Percentiles rank a stretch among this genome's conserved stretches.
Conservation (phyloP, 306 rosid species). For the Cicer pinnatifidum region DNA sequence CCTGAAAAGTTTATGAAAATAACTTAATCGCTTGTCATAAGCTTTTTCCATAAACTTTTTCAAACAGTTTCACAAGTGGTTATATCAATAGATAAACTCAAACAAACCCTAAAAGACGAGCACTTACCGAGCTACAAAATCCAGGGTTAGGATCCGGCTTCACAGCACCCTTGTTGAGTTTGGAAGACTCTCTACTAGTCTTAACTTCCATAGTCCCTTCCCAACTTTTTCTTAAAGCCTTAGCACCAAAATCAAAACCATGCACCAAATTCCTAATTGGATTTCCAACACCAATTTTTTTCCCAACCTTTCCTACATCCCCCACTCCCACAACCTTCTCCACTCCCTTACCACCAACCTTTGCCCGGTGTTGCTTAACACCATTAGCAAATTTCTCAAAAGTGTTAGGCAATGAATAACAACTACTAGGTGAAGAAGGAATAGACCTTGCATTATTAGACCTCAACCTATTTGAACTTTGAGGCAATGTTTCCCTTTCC, state of each 20-base stretch:
- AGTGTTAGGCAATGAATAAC: slow-evolving; percentile 80
- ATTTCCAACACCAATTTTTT: slow-evolving; percentile 56
- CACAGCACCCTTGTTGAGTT: slow-evolving; percentile 24
- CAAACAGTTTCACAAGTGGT: no score
- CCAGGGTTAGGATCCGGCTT: slow-evolving; percentile 62
- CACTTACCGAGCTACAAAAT: slow-evolving; percentile 62
- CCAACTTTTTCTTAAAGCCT: slow-evolving; percentile 96
- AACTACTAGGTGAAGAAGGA: slow-evolving; percentile 86
- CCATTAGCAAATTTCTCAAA: slow-evolving; percentile 90
- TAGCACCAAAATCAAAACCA: slow-evolving; percentile 82
- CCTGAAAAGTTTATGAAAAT: no score
- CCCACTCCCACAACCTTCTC: slow-evolving; percentile 51
- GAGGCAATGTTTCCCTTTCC: slow-evolving; percentile 65
- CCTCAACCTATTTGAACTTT: slow-evolving; percentile 59
- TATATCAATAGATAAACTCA: no score
- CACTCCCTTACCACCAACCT: slow-evolving; percentile 51
- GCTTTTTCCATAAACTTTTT: no score
- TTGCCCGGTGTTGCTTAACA: slow-evolving; percentile 76
- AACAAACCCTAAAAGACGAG: slow-evolving; percentile 8
- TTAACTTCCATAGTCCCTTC: slow-evolving; percentile 87
- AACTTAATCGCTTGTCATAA: no score
- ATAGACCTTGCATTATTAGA: slow-evolving; percentile 67
- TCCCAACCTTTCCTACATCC: slow-evolving; percentile 56
- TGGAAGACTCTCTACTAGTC: slow-evolving; percentile 64
- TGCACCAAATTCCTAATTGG: slow-evolving; percentile 72